Base-by-base conservation (phyloP, 2,329 filamentous ascomycete genomes). In the Microsporum canis region DNA sequence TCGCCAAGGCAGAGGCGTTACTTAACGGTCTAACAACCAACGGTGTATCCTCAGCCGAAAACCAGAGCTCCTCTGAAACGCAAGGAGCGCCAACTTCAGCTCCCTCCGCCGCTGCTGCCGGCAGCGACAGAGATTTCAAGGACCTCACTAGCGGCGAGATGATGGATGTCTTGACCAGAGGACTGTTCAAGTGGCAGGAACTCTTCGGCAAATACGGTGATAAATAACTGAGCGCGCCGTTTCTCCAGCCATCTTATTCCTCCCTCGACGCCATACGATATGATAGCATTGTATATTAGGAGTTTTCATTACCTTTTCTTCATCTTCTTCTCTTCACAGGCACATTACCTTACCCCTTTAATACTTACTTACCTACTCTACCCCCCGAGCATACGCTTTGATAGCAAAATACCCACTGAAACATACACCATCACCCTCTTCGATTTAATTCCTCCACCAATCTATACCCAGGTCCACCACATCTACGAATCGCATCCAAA, bases 161-260 rank as follows among this genome's bases (percentile, higher is more conserved):
- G 89, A 95, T 95, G 89, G 90, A 95, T 71, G 81, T 85, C 67
- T 75, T 95, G 71, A 91, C 88, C 63, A 82, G 88, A 64, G 85
- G 91, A 71, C 80, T 95, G 68, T 83, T 92, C 66, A 87, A 88
- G 69, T 95, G 89, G 89, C 89, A 95, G 75, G 86, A 87, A 65
- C 83, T 88, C 69, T 91, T 77, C 71, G 79, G 80, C 49, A 79
- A 80, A 65, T 78, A 76, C 63, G 78, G 78, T 17, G 79, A 81
- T 64, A 77, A 77, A 67, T 77, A 70, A 47, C 38, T 12, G 14
- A 12, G 38, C 38, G 8, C 61, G 38, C 12, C 38, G 38, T 41
- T 60, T 36, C 51, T 43, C 12, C 4, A 34, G 8, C 39, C 38
- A 23, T 31, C 45, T 47, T n/a, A 31, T 41, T 27, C 45, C 27